Evolutionary conservation across 108 stramenopile species (phyloP).

Genomic region (Stephanodiscus triporus): DNA sequence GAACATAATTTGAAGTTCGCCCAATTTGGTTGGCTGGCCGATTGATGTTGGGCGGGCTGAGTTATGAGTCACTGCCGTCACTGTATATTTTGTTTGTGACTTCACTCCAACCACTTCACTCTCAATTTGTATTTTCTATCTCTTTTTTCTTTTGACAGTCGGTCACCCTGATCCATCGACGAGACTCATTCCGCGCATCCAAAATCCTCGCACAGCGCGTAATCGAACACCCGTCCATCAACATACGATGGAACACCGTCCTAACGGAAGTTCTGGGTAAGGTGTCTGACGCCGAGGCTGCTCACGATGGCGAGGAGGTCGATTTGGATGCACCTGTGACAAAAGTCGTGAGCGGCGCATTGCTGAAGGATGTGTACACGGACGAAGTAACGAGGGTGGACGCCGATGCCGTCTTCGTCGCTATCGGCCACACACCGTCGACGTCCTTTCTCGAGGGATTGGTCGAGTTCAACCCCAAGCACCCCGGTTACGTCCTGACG

Average conservation of each 20-base stretch:
- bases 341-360: conserved; percentile 74
- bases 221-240: conserved; percentile 81
- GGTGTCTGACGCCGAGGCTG: conserved; percentile 32
- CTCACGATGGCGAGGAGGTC: conserved; percentile 54
- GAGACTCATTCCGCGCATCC: conserved; percentile 91
- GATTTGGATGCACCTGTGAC: conserved; percentile 61
- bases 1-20: too few relatives aligned
- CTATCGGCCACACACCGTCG: conserved; percentile 94
- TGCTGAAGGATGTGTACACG: conserved; percentile 67
- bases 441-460: conserved; percentile 83
- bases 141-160: conserved; percentile 17
- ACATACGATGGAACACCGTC: conserved; percentile 84
- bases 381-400: conserved; percentile 58
- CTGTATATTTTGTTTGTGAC: neutral
- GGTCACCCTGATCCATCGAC: conserved; percentile 92
- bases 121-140: neutral
- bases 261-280: conserved; percentile 76
- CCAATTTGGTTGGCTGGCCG: neutral
- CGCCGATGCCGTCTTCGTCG: conserved; percentile 91
- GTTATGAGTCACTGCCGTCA: too few relatives aligned
- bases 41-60: too few relatives aligned
- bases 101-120: neutral
- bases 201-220: conserved; percentile 90
- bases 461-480: conserved; percentile 84
- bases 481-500: conserved; percentile 82